Percentiles rank a stretch among this genome's conserved stretches.
Evolutionary conservation across 202 grass and related monocot genomes (phyloP).

Genomic region (Zizania palustris): DNA sequence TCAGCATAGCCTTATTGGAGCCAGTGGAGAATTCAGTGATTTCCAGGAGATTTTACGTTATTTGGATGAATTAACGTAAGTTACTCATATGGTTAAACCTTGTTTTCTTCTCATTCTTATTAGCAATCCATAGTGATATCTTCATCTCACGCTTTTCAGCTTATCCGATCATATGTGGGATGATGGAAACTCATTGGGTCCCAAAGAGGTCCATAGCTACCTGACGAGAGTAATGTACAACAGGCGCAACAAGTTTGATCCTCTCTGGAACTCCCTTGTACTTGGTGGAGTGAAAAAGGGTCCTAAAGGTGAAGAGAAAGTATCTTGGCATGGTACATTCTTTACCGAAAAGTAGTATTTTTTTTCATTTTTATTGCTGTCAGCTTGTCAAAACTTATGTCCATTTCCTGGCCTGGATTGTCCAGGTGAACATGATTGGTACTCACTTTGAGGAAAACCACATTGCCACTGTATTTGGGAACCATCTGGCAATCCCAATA

Average conservation of each 20-base stretch:
- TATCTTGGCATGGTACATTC: constrained; percentile 91
- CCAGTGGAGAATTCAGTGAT: constrained; percentile 91
- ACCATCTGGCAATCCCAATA: constrained; percentile 90
- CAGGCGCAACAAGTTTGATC: constrained; percentile 92
- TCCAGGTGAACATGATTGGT: constrained; percentile 96
- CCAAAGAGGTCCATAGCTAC: constrained; percentile 88
- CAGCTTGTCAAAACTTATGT: neutral
- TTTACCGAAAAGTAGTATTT: neutral
- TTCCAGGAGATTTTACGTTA: constrained; percentile 96
- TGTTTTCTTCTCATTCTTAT: constrained; percentile 1
- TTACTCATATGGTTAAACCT: neutral
- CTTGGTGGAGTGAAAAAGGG: constrained; percentile 94
- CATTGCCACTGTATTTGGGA: constrained; percentile 91
- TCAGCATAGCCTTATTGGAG: constrained; percentile 93
- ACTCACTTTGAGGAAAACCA: constrained; percentile 97
- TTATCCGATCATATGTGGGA: constrained; percentile 94
- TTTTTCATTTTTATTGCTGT: neutral
- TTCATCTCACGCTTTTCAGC: constrained; percentile 39
- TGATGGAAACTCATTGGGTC: constrained; percentile 95
- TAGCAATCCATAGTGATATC: constrained; percentile 6
- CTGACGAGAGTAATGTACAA: constrained; percentile 93
- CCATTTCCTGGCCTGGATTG: neutral
- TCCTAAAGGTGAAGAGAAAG: constrained; percentile 72
- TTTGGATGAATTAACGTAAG: constrained; percentile 95
- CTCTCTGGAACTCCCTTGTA: constrained; percentile 93